These are phyloP conservation scores for Colletotrichum agaves DNA, from an alignment of 2,329 filamentous ascomycete species.

Conservation along the genomic window DNA sequence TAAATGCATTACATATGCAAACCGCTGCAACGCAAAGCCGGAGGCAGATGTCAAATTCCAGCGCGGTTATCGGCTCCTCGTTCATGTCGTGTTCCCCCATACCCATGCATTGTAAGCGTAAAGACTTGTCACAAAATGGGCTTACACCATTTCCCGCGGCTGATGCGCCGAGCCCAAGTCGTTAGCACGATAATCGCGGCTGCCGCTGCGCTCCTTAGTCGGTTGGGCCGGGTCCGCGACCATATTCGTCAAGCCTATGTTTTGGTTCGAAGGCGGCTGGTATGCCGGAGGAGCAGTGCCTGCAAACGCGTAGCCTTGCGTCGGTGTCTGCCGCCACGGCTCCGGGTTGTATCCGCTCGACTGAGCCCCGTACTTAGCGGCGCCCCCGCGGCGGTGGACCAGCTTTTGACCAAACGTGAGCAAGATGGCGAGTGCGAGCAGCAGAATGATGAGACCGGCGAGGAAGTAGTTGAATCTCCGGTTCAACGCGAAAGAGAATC, in stretches of 20 bases:
- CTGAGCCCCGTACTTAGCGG: slow-evolving; percentile 22
- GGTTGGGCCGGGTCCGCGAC: slow-evolving; percentile 25
- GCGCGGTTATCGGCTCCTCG: not conserved
- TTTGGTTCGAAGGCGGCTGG: slow-evolving; percentile 30
- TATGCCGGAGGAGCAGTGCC: slow-evolving; percentile 25
- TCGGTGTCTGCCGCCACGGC: slow-evolving; percentile 34
- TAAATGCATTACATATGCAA: slow-evolving; percentile 22
- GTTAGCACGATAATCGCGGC: slow-evolving; percentile 33
- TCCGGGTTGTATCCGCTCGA: slow-evolving; percentile 35
- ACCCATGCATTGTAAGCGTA: not conserved
- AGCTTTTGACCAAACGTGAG: slow-evolving; percentile 47
- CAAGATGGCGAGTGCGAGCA: slow-evolving; percentile 50
- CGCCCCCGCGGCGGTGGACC: slow-evolving; percentile 33
- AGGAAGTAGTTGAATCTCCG: slow-evolving; percentile 58
- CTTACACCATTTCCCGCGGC: slow-evolving; percentile 36
- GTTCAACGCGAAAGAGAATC: slow-evolving; percentile 67
- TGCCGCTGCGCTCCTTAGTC: slow-evolving; percentile 32
- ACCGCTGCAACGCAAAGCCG: not conserved
- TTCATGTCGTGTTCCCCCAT: slow-evolving; percentile 8
- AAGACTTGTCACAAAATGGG: not conserved
- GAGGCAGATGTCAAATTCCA: not conserved
- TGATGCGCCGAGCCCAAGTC: slow-evolving; percentile 33
- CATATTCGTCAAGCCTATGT: slow-evolving; percentile 35
- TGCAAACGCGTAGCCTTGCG: slow-evolving; percentile 23
- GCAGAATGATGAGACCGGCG: slow-evolving; percentile 56